Base-by-base conservation (phyloP, 805 yeast species). In the Myxozyma mucilagina region DNA sequence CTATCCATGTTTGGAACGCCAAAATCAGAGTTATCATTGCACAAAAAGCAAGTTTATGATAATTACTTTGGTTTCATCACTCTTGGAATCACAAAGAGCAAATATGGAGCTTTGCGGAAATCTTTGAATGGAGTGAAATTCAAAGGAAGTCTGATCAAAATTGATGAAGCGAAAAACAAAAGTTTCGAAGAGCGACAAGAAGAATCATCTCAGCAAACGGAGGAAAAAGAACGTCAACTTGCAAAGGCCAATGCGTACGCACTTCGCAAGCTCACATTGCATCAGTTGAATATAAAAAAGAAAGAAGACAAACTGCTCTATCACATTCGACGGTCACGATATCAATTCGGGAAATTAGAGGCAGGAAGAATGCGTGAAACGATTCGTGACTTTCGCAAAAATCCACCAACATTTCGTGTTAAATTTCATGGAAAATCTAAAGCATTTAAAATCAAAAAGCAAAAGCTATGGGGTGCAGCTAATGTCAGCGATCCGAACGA, bases 391-490 rank as follows among this genome's bases (percentile, higher is more conserved):
- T 80, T 79, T 60, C 63, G 80, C 42, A 80, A 80, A 57, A 76
- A 57, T 55, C 82, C 86, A 47, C 47, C 43, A 65, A 86, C 96
- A 0, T 78, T 89, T 64, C 80, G 97, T 67, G 80, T 87, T 2
- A 59, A 59, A 55, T 62, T 78, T 77, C 62, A 79, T 82, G 60
- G 84, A 81, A 68, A 90, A 86, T 6, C 81, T 74, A 49, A 74
- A 83, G 56, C 85, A 82, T 72, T 87, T 59, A 83, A 82, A 67
- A 78, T 86, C 66, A 81, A 80, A 68, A 90, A 91, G 75, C 84
- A 86, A 36, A 91, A 91, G 71, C 79, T 94, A 44, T 93, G 99
- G 99, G 98, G 98, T 2, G 80, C 84, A 63, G 91, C 88, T 66
- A 89, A 88, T 75, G 80, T 83, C 64, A 86, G 82, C 68, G 77